Base-by-base conservation (phyloP, 2,329 filamentous ascomycete species). In the Claviceps humidiphila region DNA sequence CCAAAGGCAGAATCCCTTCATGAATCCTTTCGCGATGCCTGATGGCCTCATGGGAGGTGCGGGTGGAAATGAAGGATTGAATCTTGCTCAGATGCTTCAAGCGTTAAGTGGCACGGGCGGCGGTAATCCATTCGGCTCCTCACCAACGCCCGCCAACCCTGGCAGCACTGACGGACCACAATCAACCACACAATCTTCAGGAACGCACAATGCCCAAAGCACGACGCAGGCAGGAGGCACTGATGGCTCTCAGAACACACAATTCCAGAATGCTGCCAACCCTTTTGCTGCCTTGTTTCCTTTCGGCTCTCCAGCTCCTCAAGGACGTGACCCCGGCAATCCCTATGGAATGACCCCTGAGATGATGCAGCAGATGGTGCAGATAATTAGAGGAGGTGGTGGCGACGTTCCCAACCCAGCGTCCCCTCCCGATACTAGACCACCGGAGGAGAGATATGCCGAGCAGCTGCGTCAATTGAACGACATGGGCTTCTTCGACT, bases 401-500 rank as follows among this genome's bases (percentile, higher is more conserved):
- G 49, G 24, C 2, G 9, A 34, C 30, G 9, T 34, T 34, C 67
- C 65, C 20, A 40, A 5, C 5, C 65, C 77, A 2, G 67, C 77
- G 13, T 70, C 78, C 17, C 85, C 89, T 5, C 69, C 77, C 2
- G 93, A 98, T 69, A 95, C 77, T 62, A 79, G 91, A 56, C 90
- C 93, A 4, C 91, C 93, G 0, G 93, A 98, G 73, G 93, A 97
- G 69, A 76, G 88, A 54, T 98, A 95, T 61, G 89, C 87, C 3
- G 83, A 87, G 37, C 91, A 98, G 69, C 74, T 98, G 49, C 77
- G 89, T 55, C 89, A 97, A 70, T 72, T 98, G 56, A 98, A 98
- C 66, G 93, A 97, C 58, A 98, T 98, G 93, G 93, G 93, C 3
- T 98, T 98, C 71, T 95, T 82, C 65, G 90, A 98, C 64, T 98